Evolutionary conservation across 495 filamentous ascomycete species (phyloP), one percentile per base, ranked within the genome.

Genomic region (Ascobolus immersus): DNA sequence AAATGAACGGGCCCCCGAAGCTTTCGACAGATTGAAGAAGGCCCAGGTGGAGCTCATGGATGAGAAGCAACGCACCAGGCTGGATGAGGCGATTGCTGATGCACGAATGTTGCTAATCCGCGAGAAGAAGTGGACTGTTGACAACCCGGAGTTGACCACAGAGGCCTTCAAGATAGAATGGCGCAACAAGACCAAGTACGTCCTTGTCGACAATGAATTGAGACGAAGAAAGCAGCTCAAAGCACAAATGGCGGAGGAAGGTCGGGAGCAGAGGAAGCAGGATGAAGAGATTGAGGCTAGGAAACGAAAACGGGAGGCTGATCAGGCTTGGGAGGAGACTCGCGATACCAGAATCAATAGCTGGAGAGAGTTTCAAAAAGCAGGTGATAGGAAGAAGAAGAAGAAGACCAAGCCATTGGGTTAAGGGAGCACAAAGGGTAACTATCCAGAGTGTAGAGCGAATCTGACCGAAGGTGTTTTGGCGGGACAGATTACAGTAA

Each of bases 11-110:
- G 86, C 86, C 6, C 84, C 86, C 1, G 82, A 93, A 45, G 89
- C 86, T 41, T 99, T 99, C 51, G 86, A 99, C 56, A 71, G 80
- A 2, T 68, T 99, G 4, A 91, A 91, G 51, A 91, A 93, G 52
- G 86, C 86, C 7, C 77, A 93, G 45, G 75, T 68, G 1, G 67
- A 74, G 39, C 67, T 99, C 5, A 71, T 90, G 59, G 89, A 99
- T 53, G 84, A 92, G 56, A 90, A 92, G 56, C 62, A 75, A 41
- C 80, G 86, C 35, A 61, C 61, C 34, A 66, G 62, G 15, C 72
- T 99, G 2, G 86, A 99, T 54, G 84, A 93, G 51, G 79, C 77
- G 38, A 93, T 94, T 40, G 75, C 81, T 9, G 86, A 99, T 48
- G 86, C 86, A 33, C 81, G 86, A 43, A 79, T 80, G 64, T 67